Evolutionary conservation across 1,284 basidiomycete genomes (phyloP), one percentile per base, ranked within the genome.

Genomic region (Xerocomus amazonicus): DNA sequence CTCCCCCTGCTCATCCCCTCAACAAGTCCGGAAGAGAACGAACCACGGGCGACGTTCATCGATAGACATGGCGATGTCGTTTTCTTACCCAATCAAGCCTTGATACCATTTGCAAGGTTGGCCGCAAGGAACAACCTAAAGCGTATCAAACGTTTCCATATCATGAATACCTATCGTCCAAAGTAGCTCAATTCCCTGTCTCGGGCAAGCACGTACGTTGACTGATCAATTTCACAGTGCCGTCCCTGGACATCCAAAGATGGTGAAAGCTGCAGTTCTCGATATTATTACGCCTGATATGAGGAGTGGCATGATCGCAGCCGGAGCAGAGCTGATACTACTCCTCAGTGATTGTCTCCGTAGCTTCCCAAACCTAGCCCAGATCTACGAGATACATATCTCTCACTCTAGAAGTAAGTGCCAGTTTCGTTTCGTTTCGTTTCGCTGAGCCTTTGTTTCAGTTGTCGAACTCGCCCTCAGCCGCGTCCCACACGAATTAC

Each of bases 101-200:
- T 95, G 12, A 74, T 90, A 2, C 85, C 89, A 0, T 96, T 97
- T 67, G 92, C 94, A 9, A 78, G 93, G 41, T 75, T 90, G 36
- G 92, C 92, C 14, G 91, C 90, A 0, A 76, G 89, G 49, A 79
- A 77, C 13, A 81, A 81, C 42, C 79, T 83, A 43, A 81, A 80
- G 57, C 75, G 95, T 36, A 92, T 97, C 67, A 97, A 98, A 70
- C 80, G 94, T 14, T 97, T 89, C 70, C 88, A 93, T 67, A 84
- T 96, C 31, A 78, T 83, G 29, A 80, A 86, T 53, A 80, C 84
- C 9, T 93, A 84, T 63, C 71, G 77, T 37, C 79, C 83, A 2
- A 81, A 75, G 87, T 87, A 58, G 39, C 71, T 69, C 43, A 7
- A 45, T 42, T 19, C 19, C 19, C 29, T 28, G 23, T 31, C n/a